Percentiles rank a stretch among this genome's conserved stretches.
phyloP scores from a whole-genome alignment of 257 asterid species.

The Thymus quinquecostatus region DNA sequence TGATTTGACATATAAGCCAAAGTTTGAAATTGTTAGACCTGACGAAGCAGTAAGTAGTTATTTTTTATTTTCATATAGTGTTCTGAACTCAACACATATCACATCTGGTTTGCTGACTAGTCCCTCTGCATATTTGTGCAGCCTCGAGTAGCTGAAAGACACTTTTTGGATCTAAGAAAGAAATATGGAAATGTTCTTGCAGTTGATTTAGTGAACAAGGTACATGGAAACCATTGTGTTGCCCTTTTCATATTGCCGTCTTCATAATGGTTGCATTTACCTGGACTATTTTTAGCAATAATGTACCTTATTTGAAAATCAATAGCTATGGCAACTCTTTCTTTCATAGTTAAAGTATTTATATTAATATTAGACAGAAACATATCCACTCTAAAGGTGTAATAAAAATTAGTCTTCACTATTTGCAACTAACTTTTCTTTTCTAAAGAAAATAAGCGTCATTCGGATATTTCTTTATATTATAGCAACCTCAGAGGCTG shows the following conservation, averaged over 20 bases:
- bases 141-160: conserved; percentile 92
- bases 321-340: background rate
- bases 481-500: conserved; percentile 4
- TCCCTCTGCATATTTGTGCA: conserved; percentile 41
- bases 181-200: conserved; percentile 94
- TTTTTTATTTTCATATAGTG: conserved; percentile 31
- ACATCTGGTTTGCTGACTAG: conserved; percentile 29
- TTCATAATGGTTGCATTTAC: conserved; percentile 5
- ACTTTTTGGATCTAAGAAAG: conserved; percentile 85
- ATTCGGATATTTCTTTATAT: conserved; percentile 19
- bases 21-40: conserved; percentile 75
- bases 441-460: conserved; percentile 1
- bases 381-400: background rate
- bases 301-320: conserved; percentile 6
- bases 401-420: background rate
- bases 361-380: conserved; percentile 1
- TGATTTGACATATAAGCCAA: conserved; percentile 96
- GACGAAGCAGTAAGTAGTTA: conserved; percentile 85
- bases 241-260: conserved; percentile 12
- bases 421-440: conserved; percentile 7
- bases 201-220: conserved; percentile 87
- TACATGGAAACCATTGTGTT: conserved; percentile 33
- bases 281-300: conserved; percentile 6
- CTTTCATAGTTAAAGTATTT: background rate
- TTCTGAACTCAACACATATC: conserved; percentile 22